Conservation (phyloP, 2,329 filamentous ascomycete genomes). For the Pyrenophora seminiperda region DNA sequence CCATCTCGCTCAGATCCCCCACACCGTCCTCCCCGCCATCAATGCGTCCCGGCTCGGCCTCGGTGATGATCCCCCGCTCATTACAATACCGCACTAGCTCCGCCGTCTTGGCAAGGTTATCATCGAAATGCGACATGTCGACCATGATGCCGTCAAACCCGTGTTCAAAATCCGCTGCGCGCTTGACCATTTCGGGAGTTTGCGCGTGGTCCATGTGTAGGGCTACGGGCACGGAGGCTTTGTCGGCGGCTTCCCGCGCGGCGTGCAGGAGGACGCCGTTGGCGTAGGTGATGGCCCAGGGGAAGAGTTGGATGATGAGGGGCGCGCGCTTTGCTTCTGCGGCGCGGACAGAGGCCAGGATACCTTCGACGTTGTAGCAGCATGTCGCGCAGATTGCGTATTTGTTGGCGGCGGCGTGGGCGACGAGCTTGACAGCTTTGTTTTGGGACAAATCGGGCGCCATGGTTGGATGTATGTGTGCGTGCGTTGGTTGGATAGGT, state of each 20-base stretch:
- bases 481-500: too few relatives aligned
- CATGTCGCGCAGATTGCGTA: conserved; percentile 68
- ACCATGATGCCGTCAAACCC: conserved; percentile 54
- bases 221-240: conserved; percentile 60
- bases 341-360: conserved; percentile 70
- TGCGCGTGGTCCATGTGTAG: conserved; percentile 72
- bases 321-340: conserved; percentile 70
- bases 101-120: conserved; percentile 68
- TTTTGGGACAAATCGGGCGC: conserved; percentile 57
- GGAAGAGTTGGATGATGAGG: conserved; percentile 74
- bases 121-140: conserved; percentile 74
- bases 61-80: conserved; percentile 68
- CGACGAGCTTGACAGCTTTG: conserved; percentile 55
- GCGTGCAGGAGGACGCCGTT: conserved; percentile 54
- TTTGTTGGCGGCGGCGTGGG: conserved; percentile 60
- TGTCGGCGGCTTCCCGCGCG: conserved; percentile 51
- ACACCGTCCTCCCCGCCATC: conserved; percentile 78
- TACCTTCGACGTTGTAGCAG: conserved; percentile 72
- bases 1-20: conserved; percentile 64
- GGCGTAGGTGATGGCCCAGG: conserved; percentile 73
- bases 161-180: conserved; percentile 57
- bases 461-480: conserved; percentile 37
- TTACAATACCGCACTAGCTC: conserved; percentile 69
- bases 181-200: conserved; percentile 65
- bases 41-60: conserved; percentile 73